phyloP scores from a whole-genome alignment of 2,329 filamentous ascomycete genomes.

The Xylariales sp. region DNA sequence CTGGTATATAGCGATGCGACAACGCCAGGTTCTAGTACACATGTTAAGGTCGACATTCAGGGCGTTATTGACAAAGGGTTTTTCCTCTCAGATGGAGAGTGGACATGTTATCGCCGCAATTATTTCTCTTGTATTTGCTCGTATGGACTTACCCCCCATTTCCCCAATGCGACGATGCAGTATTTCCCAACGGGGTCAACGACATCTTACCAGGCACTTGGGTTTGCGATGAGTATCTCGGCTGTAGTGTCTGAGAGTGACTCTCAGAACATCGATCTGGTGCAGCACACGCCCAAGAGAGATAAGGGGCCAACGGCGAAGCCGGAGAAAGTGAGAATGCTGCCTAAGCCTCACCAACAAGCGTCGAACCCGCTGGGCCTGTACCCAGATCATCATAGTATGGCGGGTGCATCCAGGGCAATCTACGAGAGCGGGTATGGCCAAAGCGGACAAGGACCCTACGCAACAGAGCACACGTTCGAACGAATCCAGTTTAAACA shows the following conservation, averaged over 20 bases:
- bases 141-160: constrained; percentile 73
- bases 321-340: constrained; percentile 75
- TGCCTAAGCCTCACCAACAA: constrained; percentile 71
- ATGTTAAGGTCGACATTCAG: constrained; percentile 77
- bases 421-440: constrained; percentile 57
- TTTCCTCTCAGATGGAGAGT: constrained; percentile 82
- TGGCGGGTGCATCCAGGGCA: constrained; percentile 51
- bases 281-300: constrained; percentile 91
- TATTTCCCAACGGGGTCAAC: constrained; percentile 63
- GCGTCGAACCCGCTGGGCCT: constrained; percentile 59
- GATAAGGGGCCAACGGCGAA: constrained; percentile 86
- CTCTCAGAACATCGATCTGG: constrained; percentile 82
- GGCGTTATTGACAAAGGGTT: constrained; percentile 91
- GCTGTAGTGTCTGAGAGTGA: constrained; percentile 82
- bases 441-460: constrained; percentile 52
- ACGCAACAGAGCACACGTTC: constrained; percentile 72
- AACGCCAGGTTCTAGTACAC: constrained; percentile 47
- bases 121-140: constrained; percentile 90
- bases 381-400: constrained; percentile 55
- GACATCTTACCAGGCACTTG: constrained; percentile 73
- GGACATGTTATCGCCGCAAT: constrained; percentile 93
- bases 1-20: constrained; percentile 68
- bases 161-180: constrained; percentile 59
- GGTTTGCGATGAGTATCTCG: constrained; percentile 86
- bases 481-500: constrained; percentile 96